Evolutionary conservation across 495 filamentous ascomycete genomes (phyloP).

Genomic region (Trichocladium antarcticum): DNA sequence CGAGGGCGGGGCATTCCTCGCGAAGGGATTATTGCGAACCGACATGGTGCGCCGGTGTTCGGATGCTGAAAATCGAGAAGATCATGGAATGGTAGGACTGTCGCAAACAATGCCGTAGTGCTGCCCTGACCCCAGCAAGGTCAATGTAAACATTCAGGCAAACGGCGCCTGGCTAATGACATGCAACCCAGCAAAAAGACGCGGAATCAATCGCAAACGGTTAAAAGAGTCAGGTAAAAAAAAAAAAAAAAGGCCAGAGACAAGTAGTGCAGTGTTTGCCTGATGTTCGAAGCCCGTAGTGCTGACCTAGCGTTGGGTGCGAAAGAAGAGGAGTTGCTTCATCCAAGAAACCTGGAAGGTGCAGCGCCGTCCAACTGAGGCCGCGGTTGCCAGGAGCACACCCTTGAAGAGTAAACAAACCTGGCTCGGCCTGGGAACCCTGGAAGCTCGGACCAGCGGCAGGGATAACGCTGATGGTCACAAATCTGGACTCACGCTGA

Average conservation of each 20-base stretch:
- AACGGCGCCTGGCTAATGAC: not conserved
- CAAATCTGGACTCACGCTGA: too few relatives aligned
- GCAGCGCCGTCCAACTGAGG: not conserved
- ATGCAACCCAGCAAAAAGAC: not conserved
- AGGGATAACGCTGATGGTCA: too few relatives aligned
- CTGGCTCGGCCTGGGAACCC: not conserved
- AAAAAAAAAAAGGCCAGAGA: slow-evolving; percentile 5
- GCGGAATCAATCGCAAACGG: not conserved
- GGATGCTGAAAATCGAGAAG: not conserved
- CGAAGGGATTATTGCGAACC: slow-evolving; percentile 65
- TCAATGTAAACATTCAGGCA: slow-evolving; percentile 17
- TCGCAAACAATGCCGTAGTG: slow-evolving; percentile 4
- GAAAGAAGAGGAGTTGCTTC: not conserved
- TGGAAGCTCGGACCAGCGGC: too few relatives aligned
- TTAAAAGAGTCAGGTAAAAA: too few relatives aligned
- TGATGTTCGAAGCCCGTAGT: not conserved
- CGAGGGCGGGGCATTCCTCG: slow-evolving; percentile 48
- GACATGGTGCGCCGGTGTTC: slow-evolving; percentile 27
- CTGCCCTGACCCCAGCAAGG: slow-evolving; percentile 2
- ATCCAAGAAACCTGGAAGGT: not conserved
- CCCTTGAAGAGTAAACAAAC: slow-evolving; percentile 23
- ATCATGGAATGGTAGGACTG: slow-evolving; percentile 14
- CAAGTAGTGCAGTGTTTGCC: not conserved
- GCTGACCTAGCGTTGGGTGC: not conserved
- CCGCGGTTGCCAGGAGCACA: slow-evolving; percentile 21